phyloP scores from a whole-genome alignment of 2,329 filamentous ascomycete species.

The Didymella sp. region DNA sequence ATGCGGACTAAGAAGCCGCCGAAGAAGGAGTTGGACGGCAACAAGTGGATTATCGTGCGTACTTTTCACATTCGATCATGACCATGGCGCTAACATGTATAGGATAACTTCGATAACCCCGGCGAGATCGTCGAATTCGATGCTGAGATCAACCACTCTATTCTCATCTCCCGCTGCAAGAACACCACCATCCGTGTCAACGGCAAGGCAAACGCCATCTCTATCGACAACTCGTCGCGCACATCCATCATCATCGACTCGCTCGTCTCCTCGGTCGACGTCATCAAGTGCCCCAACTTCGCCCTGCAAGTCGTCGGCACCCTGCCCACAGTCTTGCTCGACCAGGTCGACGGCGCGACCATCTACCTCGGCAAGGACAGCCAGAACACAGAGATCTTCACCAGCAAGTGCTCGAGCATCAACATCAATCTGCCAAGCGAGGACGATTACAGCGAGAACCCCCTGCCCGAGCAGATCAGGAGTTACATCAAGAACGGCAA shows the following conservation, averaged over 20 bases:
- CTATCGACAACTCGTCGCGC: conserved; percentile 86
- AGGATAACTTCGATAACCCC: conserved; percentile 89
- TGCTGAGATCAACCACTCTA: conserved; percentile 82
- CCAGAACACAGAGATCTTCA: conserved; percentile 79
- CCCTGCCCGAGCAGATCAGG: conserved; percentile 90
- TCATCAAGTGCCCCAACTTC: conserved; percentile 94
- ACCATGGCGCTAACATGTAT: neutral
- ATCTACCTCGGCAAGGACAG: conserved; percentile 87
- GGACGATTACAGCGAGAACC: conserved; percentile 84
- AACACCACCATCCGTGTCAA: conserved; percentile 88
- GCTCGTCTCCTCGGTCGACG: conserved; percentile 88
- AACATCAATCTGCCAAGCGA: conserved; percentile 83
- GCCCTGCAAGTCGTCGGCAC: conserved; percentile 88
- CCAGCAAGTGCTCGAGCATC: conserved; percentile 84
- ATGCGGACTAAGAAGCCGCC: conserved; percentile 58
- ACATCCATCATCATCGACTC: conserved; percentile 87
- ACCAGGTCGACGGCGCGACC: conserved; percentile 89
- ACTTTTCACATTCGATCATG: too few relatives aligned
- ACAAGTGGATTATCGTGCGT: conserved; percentile 88
- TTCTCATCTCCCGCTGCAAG: conserved; percentile 90
- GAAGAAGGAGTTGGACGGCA: conserved; percentile 63
- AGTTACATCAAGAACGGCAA: conserved; percentile 78
- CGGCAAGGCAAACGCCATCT: conserved; percentile 96
- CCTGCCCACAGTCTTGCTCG: conserved; percentile 86
- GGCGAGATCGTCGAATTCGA: conserved; percentile 79